Evolutionary conservation across 2,329 filamentous ascomycete genomes (phyloP).

Genomic region (Celoporthe dispersa): DNA sequence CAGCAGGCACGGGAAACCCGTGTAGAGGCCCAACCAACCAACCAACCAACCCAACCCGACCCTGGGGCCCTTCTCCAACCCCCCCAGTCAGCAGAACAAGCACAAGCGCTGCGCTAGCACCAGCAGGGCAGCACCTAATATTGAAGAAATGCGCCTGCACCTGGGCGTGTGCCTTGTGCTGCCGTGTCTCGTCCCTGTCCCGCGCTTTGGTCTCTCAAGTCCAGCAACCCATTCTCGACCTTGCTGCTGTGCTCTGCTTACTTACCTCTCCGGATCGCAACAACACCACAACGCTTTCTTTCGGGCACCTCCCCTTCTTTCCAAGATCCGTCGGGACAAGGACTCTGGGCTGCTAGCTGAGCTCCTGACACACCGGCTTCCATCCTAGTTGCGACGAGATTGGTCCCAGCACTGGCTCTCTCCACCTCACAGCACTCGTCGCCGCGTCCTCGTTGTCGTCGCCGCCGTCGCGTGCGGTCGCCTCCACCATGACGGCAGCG

Average conservation of each 20-base stretch:
- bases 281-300: slow-evolving; percentile 20
- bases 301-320: not conserved
- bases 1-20: not conserved
- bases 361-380: slow-evolving; percentile 16
- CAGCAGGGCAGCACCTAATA: slow-evolving; percentile 11
- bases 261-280: slow-evolving; percentile 19
- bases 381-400: slow-evolving; percentile 10
- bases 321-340: not conserved
- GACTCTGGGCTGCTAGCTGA: not conserved
- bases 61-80: not conserved
- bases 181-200: slow-evolving; percentile 11
- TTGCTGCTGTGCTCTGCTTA: slow-evolving; percentile 19
- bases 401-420: slow-evolving; percentile 19
- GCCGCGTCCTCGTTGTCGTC: slow-evolving; percentile 25
- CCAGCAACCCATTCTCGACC: slow-evolving; percentile 13
- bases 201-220: not conserved
- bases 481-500: slow-evolving; percentile 30
- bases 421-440: slow-evolving; percentile 15
- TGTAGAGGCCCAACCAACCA: not conserved
- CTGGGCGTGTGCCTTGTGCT: slow-evolving; percentile 12
- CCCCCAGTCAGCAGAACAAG: slow-evolving; percentile 14
- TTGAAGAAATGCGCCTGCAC: slow-evolving; percentile 5
- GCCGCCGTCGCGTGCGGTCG: slow-evolving; percentile 28
- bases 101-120: slow-evolving; percentile 5
- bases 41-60: not conserved